A percentile compares a stretch with the other conserved stretches of the same genome.
Conservation (phyloP, 164 flowering plant species). For the Paratinospora sagittata region DNA sequence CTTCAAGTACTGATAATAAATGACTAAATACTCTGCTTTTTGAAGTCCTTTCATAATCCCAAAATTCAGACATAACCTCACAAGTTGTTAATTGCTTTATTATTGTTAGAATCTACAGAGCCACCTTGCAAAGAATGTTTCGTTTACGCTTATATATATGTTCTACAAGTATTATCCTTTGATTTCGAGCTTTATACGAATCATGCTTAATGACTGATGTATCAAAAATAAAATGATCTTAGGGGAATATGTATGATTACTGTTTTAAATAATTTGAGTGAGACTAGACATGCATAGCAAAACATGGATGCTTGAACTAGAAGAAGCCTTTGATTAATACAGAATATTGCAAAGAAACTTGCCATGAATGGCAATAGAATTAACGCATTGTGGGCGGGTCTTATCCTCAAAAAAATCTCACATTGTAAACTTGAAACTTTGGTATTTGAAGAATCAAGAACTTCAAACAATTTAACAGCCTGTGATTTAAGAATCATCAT, state of each 20-base stretch:
- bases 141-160: background rate
- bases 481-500: background rate
- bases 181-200: background rate
- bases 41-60: background rate
- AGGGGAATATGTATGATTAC: background rate
- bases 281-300: background rate
- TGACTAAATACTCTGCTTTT: background rate
- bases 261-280: background rate
- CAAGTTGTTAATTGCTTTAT: background rate
- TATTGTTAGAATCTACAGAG: background rate
- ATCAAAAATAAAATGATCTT: background rate
- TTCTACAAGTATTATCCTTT: too few relatives aligned
- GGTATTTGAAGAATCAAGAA: background rate
- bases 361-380: background rate
- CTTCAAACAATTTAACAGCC: background rate
- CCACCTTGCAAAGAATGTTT: background rate
- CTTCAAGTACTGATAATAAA: background rate
- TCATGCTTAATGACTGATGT: background rate
- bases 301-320: background rate
- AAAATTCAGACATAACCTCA: background rate
- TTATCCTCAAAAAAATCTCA: slow-evolving; percentile 19
- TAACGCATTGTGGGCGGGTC: slow-evolving; percentile 16
- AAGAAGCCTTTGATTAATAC: background rate
- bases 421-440: background rate
- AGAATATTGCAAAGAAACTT: background rate